phyloP scores from a whole-genome alignment of 305 asterid species.

The Solanum hybrid region DNA sequence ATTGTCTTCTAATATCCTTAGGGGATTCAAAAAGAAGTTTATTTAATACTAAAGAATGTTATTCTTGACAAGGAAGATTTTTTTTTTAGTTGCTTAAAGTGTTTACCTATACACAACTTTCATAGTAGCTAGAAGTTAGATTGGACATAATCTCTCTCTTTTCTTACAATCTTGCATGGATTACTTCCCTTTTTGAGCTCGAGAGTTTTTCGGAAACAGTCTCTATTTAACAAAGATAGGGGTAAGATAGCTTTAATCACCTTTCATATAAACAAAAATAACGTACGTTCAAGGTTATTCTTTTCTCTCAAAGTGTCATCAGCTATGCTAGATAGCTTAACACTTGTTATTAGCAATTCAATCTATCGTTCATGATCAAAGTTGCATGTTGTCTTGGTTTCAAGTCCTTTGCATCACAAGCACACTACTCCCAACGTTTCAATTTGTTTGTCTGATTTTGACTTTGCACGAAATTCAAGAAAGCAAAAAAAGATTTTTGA shows the following conservation, averaged over 20 bases:
- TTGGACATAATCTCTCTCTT: background rate
- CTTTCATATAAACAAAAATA: background rate
- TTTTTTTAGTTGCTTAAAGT: background rate
- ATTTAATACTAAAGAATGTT: background rate
- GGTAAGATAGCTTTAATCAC: background rate
- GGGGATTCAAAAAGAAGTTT: background rate
- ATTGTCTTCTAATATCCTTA: background rate
- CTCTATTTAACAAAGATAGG: background rate
- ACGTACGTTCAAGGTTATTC: background rate
- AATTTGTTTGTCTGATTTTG: background rate
- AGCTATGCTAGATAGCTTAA: background rate
- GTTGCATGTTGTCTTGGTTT: background rate
- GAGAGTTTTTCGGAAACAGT: background rate
- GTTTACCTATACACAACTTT: background rate
- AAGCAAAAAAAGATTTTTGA: background rate
- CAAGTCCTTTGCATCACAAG: background rate
- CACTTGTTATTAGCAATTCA: background rate
- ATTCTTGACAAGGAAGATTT: background rate
- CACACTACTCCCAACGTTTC: background rate
- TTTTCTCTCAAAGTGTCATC: background rate
- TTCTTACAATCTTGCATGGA: background rate
- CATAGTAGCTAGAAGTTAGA: background rate
- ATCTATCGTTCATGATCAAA: background rate
- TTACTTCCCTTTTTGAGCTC: background rate
- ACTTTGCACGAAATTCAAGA: background rate